A percentile compares a stretch with the other conserved stretches of the same genome.
Conservation (phyloP, 2,329 filamentous ascomycete species). For the Talaromyces pinophilus region DNA sequence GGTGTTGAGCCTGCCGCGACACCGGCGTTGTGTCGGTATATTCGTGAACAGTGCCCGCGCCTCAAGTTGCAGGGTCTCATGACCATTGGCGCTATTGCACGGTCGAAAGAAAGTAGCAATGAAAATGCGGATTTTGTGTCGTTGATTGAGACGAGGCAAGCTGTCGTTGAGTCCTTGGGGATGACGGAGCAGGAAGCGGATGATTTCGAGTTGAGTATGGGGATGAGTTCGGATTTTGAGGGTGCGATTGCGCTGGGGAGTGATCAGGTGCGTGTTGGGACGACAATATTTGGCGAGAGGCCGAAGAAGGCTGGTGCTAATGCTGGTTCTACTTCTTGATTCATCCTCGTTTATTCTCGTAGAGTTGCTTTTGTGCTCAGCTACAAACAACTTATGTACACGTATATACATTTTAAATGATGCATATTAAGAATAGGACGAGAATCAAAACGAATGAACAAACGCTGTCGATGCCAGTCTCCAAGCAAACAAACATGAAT, state of each 20-base stretch:
- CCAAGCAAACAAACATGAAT: not conserved
- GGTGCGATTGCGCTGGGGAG: constrained; percentile 81
- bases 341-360: not conserved
- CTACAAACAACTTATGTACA: constrained; percentile 14
- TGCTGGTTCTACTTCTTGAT: constrained; percentile 44
- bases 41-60: constrained; percentile 70
- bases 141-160: constrained; percentile 69
- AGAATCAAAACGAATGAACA: constrained; percentile 2
- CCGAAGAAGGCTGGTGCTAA: constrained; percentile 78
- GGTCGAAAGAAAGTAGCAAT: constrained; percentile 70
- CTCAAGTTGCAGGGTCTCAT: constrained; percentile 80
- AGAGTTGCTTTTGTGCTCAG: not conserved
- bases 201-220: constrained; percentile 91
- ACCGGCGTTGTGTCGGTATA: constrained; percentile 67
- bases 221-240: constrained; percentile 97
- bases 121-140: constrained; percentile 87
- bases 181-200: constrained; percentile 45
- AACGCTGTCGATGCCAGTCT: constrained; percentile 17
- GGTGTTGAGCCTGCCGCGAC: constrained; percentile 70
- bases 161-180: constrained; percentile 64
- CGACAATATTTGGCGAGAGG: constrained; percentile 86
- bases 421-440: constrained; percentile 20
- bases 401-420: constrained; percentile 20
- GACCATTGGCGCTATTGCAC: constrained; percentile 94
- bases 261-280: constrained; percentile 86